Conservation (phyloP, 2,329 filamentous ascomycete species). For the Cercospora zeina region DNA sequence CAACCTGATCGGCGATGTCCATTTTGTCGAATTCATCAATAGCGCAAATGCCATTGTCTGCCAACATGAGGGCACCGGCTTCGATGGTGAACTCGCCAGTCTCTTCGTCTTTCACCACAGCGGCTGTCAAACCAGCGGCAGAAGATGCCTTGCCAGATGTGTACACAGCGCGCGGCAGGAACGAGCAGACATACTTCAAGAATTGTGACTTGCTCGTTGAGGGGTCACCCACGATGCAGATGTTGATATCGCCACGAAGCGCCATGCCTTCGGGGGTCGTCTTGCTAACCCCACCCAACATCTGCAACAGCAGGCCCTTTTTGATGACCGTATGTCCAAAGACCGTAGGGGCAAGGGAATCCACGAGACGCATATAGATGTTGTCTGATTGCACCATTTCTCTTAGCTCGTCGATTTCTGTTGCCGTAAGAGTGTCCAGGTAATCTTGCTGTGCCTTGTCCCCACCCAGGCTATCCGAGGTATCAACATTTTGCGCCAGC, state of each 20-base stretch:
- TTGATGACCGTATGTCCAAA: constrained; percentile 98
- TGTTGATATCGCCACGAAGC: constrained; percentile 95
- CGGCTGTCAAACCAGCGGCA: constrained; percentile 93
- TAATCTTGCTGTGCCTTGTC: constrained; percentile 86
- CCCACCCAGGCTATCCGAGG: constrained; percentile 69
- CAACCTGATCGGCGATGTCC: constrained; percentile 95
- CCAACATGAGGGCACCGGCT: constrained; percentile 95
- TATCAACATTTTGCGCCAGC: constrained; percentile 69
- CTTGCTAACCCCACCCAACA: constrained; percentile 95
- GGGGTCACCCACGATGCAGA: constrained; percentile 95
- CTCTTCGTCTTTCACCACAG: constrained; percentile 96
- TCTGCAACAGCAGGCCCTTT: constrained; percentile 88
- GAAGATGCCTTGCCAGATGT: constrained; percentile 97
- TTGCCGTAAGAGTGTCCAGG: constrained; percentile 76
- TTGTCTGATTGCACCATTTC: constrained; percentile 93
- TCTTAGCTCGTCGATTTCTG: constrained; percentile 89
- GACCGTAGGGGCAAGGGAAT: constrained; percentile 93
- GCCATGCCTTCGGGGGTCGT: constrained; percentile 91
- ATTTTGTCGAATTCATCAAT: constrained; percentile 99
- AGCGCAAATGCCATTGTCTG: constrained; percentile 93
- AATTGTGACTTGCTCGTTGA: constrained; percentile 98
- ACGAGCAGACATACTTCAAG: constrained; percentile 94
- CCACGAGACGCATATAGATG: constrained; percentile 88
- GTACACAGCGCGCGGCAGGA: constrained; percentile 94
- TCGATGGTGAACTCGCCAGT: constrained; percentile 99